phyloP scores from a whole-genome alignment of 2,329 filamentous ascomycete genomes.

The Chaetoscypha palmicola region DNA sequence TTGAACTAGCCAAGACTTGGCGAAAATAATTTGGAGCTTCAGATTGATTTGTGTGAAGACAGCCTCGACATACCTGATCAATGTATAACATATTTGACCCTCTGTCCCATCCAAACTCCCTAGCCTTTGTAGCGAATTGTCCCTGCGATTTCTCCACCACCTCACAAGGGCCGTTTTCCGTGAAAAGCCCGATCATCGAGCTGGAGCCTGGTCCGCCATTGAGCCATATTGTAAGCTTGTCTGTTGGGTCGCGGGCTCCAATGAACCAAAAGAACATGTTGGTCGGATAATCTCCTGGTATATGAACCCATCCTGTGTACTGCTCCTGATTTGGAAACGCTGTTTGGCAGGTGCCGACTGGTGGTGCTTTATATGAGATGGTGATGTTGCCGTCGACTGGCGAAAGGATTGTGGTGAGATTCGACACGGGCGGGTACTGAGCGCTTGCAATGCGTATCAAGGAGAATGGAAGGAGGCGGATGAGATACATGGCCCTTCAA shows the following conservation, averaged over 20 bases:
- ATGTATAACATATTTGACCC: constrained; percentile 48
- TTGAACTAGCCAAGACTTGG: too few species aligned
- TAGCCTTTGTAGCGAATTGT: constrained; percentile 47
- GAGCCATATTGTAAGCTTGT: constrained; percentile 54
- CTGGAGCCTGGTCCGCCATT: constrained; percentile 61
- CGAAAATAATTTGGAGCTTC: too few species aligned
- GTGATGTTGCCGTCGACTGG: constrained; percentile 57
- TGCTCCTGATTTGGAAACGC: constrained; percentile 59
- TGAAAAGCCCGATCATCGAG: constrained; percentile 58
- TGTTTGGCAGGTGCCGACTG: constrained; percentile 55
- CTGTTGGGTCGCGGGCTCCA: constrained; percentile 39
- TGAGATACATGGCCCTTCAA: constrained; percentile 25
- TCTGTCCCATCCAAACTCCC: constrained; percentile 61
- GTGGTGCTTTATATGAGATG: constrained; percentile 59
- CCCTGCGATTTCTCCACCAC: constrained; percentile 41
- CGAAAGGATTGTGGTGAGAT: constrained; percentile 51
- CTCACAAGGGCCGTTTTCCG: constrained; percentile 49
- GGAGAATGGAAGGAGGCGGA: constrained; percentile 17
- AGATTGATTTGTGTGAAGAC: too few species aligned
- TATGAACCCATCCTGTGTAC: constrained; percentile 61
- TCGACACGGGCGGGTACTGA: constrained; percentile 34
- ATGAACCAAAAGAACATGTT: constrained; percentile 45
- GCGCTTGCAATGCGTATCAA: constrained; percentile 22
- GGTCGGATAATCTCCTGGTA: constrained; percentile 48
- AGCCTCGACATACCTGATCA: constrained; percentile 39